Conservation (phyloP, 345 rosid genomes). For the Murraya koenigii region DNA sequence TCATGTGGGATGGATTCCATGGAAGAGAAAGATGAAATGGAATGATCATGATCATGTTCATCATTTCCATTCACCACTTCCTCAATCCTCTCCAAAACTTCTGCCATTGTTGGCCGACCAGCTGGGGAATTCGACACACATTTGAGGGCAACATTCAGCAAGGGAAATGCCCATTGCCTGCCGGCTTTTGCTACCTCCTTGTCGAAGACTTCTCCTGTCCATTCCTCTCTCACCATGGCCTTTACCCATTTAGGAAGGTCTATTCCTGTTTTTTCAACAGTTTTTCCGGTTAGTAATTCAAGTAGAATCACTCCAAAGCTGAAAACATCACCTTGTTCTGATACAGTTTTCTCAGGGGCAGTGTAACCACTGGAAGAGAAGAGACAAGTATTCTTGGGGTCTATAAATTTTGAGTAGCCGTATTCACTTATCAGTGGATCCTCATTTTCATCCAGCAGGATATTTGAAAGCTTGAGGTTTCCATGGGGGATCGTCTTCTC, state of each 20-base stretch:
- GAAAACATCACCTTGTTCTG: conserved; percentile 51
- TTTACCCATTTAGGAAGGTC: conserved; percentile 69
- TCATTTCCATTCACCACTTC: conserved; percentile 32
- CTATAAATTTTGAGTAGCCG: conserved; percentile 32
- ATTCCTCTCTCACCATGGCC: conserved; percentile 65
- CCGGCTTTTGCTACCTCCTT: conserved; percentile 45
- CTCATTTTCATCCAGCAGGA: conserved; percentile 35
- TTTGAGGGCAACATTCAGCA: conserved; percentile 48
- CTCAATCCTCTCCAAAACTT: conserved; percentile 45
- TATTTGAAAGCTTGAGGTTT: conserved; percentile 65
- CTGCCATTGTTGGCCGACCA: conserved; percentile 36
- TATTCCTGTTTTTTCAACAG: conserved; percentile 44
- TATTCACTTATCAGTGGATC: conserved; percentile 54
- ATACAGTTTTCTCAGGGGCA: conserved; percentile 43
- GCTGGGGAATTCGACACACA: conserved; percentile 45
- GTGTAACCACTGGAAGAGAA: conserved; percentile 32
- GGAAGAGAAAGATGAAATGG: conserved; percentile 31
- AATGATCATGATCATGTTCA: conserved; percentile 22
- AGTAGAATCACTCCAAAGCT: conserved; percentile 54
- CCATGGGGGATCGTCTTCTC: conserved; percentile 44
- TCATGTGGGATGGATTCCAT: conserved; percentile 29
- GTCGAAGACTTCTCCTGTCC: conserved; percentile 74
- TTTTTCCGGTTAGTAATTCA: conserved; percentile 53
- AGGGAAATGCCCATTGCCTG: conserved; percentile 50
- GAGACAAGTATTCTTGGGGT: conserved; percentile 21